A percentile compares a stretch with the other conserved stretches of the same genome.
Evolutionary conservation across 495 filamentous ascomycete genomes (phyloP).

Genomic region (Hypoxylon cercidicola): DNA sequence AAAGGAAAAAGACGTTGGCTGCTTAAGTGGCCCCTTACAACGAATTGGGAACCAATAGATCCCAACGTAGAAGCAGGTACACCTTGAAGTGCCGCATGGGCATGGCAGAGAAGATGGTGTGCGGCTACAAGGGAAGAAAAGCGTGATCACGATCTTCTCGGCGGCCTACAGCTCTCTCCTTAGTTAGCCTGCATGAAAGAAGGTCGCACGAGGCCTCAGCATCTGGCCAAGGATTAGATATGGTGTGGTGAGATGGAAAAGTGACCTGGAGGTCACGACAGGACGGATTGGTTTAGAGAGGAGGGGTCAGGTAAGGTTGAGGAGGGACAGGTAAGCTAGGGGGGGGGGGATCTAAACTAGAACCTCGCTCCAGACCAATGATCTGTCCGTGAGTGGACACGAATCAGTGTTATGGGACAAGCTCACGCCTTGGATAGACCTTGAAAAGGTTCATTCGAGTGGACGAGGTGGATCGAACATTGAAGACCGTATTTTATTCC

Average conservation of each 20-base stretch:
- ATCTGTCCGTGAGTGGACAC: slow-evolving; percentile 17
- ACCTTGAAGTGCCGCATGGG: slow-evolving; percentile 29
- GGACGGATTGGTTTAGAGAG: slow-evolving; percentile 29
- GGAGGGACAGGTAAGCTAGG: slow-evolving; percentile 10
- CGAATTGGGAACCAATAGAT: slow-evolving; percentile 38
- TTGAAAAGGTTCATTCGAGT: slow-evolving; percentile 14
- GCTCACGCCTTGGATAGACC: slow-evolving; percentile 36
- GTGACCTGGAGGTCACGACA: slow-evolving; percentile 41
- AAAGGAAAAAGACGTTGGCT: slow-evolving; percentile 15
- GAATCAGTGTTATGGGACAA: slow-evolving; percentile 33
- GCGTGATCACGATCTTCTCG: slow-evolving; percentile 40
- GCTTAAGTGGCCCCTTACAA: slow-evolving; percentile 31
- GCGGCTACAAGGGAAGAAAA: slow-evolving; percentile 29
- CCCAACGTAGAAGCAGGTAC: slow-evolving; percentile 40
- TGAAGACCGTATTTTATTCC: slow-evolving; percentile 4
- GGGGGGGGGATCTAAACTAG: slow-evolving; percentile 28
- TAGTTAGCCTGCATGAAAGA: slow-evolving; percentile 33
- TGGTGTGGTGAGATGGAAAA: slow-evolving; percentile 39
- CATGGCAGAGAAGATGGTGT: slow-evolving; percentile 36
- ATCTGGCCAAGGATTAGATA: slow-evolving; percentile 41
- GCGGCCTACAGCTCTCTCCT: slow-evolving; percentile 32
- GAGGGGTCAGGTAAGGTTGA: slow-evolving; percentile 30
- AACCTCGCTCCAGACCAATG: slow-evolving; percentile 26
- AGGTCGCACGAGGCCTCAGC: slow-evolving; percentile 46
- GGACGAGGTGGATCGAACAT: slow-evolving; percentile 27